Percentiles rank a stretch among this genome's conserved stretches.
These are phyloP conservation scores for Fusarium lateritium DNA, from an alignment of 2,329 filamentous ascomycete species.

Conservation along the genomic window DNA sequence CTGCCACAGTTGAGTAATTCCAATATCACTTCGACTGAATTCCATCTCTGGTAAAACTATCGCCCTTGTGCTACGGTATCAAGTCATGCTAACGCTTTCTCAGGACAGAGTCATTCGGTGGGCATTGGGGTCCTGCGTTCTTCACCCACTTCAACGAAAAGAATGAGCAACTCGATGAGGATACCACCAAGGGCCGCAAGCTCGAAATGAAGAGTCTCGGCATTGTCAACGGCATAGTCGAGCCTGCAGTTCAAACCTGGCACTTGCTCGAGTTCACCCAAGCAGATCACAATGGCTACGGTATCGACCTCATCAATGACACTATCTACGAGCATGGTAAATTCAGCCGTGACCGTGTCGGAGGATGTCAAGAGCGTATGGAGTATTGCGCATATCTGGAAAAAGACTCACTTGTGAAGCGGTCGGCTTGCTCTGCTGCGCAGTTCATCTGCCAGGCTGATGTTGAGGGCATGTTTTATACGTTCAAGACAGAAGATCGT, in stretches of 20 bases:
- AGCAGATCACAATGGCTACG: slow-evolving; percentile 21
- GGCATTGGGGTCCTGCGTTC: slow-evolving; percentile 30
- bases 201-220: slow-evolving; percentile 29
- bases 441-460: slow-evolving; percentile 21
- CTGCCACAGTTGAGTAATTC: slow-evolving; percentile 17
- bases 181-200: slow-evolving; percentile 15
- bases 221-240: slow-evolving; percentile 32
- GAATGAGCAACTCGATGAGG: slow-evolving; percentile 14
- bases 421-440: slow-evolving; percentile 12
- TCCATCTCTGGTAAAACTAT: slow-evolving; percentile 16
- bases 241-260: slow-evolving; percentile 14
- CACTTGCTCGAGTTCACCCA: slow-evolving; percentile 25
- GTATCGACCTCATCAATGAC: slow-evolving; percentile 24
- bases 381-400: slow-evolving; percentile 22
- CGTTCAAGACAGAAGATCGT: slow-evolving; percentile 17
- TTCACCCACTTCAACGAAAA: slow-evolving; percentile 24
- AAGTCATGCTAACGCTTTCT: background rate
- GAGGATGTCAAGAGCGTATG: slow-evolving; percentile 19
- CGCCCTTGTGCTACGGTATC: too few relatives aligned
- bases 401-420: slow-evolving; percentile 3
- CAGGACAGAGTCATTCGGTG: slow-evolving; percentile 27
- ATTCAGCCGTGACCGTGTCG: slow-evolving; percentile 14
- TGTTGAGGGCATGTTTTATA: slow-evolving; percentile 28
- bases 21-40: slow-evolving; percentile 21
- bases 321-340: slow-evolving; percentile 27